phyloP scores from a whole-genome alignment of 2,329 filamentous ascomycete species.

The Penicillium sp. region DNA sequence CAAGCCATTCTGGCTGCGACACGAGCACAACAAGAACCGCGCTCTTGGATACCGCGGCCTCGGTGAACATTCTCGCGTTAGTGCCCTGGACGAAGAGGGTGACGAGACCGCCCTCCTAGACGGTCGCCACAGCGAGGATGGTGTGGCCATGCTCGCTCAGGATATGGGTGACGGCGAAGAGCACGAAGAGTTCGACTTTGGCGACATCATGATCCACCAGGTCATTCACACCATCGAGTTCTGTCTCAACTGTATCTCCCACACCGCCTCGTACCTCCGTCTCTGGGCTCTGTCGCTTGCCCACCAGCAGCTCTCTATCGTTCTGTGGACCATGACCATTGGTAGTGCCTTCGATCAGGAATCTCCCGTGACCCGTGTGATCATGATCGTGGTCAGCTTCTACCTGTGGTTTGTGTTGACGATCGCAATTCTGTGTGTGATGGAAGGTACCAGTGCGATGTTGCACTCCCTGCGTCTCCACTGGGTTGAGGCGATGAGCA shows the following conservation, averaged over 20 bases:
- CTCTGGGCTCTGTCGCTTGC: slow-evolving; percentile 97
- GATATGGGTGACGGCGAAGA: slow-evolving; percentile 75
- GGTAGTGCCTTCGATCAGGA: slow-evolving; percentile 68
- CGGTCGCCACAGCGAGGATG: slow-evolving; percentile 74
- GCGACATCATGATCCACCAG: slow-evolving; percentile 98
- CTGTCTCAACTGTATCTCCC: slow-evolving; percentile 97
- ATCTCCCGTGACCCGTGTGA: slow-evolving; percentile 68
- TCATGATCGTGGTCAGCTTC: slow-evolving; percentile 82
- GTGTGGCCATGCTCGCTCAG: slow-evolving; percentile 84
- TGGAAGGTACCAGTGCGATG: slow-evolving; percentile 97
- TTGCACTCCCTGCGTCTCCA: slow-evolving; percentile 87
- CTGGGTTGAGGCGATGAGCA: slow-evolving; percentile 98
- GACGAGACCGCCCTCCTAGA: slow-evolving; percentile 62
- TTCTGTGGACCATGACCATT: slow-evolving; percentile 96
- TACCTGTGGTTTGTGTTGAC: slow-evolving; percentile 88
- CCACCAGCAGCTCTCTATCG: slow-evolving; percentile 94
- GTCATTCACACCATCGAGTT: slow-evolving; percentile 99
- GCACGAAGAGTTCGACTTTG: slow-evolving; percentile 96
- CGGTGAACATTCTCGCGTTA: slow-evolving; percentile 83
- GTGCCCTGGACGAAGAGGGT: slow-evolving; percentile 86
- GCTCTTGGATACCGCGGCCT: slow-evolving; percentile 90
- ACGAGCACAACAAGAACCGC: slow-evolving; percentile 87
- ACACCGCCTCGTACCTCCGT: slow-evolving; percentile 97
- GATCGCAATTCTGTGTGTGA: slow-evolving; percentile 79
- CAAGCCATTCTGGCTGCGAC: slow-evolving; percentile 93